Base-by-base conservation (phyloP, 768 basidiomycete genomes). In the Nidularia sp. region DNA sequence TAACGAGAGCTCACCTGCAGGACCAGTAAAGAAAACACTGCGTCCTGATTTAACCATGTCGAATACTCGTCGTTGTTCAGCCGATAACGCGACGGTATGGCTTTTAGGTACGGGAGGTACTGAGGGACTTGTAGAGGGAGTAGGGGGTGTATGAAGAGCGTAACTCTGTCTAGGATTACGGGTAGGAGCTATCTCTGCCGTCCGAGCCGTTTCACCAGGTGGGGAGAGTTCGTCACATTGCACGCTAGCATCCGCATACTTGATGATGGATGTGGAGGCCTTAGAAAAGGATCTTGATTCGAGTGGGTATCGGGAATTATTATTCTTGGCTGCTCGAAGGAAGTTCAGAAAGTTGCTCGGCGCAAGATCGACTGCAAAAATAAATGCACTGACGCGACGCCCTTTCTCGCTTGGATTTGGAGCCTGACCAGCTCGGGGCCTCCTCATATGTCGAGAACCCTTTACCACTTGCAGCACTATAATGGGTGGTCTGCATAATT, bases 1-100 rank as follows among this genome's bases (percentile, higher is more conserved):
- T 10, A 45, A 8, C 8, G 22, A 13, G 22, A 12, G 44, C 18
- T 18, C 22, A 86, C 87, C 85, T 52, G 88, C 88, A 51, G 84
- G 78, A 18, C 88, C 88, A 1, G 86, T 89, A 64, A 89, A 89
- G 69, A 90, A 89, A 31, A 88, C 74, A 53, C 76, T 87, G 54
- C 74, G 65, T 0, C 81, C 81, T 4, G 71, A 70, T 34, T 79
- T 71, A 6, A 87, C 82, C 35, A 73, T 54, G 7, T 64, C 55
- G 9, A 82, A 43, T n/a, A 81, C 68, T 1, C 50, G 22, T 48
- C 56, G 60, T 50, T 82, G 80, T 49, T 81, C 77, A 1, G 50
- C 44, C 0, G 75, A 74, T 5, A 76, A 57, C 18, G 18, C 18
- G 18, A 18, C 18, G 18, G 18, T 18, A 18, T 18, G 18, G 18